A percentile compares a stretch with the other conserved stretches of the same genome.
These are phyloP conservation scores for Phytophthora niederhauseri DNA, from an alignment of 352 stramenopile species.

Conservation along the genomic window DNA sequence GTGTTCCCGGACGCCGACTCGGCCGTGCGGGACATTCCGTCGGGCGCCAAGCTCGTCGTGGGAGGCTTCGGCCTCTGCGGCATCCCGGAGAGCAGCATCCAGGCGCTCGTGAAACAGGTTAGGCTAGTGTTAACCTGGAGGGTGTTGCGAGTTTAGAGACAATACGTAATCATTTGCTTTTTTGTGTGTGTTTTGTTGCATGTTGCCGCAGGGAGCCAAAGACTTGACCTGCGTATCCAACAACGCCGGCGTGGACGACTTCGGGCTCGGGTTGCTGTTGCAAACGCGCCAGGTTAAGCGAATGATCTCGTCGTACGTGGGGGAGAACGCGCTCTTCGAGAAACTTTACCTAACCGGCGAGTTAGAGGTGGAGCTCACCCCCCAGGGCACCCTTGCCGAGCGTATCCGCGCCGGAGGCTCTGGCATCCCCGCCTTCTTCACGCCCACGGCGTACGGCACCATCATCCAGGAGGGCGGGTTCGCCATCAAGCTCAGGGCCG, in stretches of 20 bases:
- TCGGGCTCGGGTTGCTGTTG: constrained; percentile 93
- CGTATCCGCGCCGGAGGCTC: constrained; percentile 92
- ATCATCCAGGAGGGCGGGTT: constrained; percentile 91
- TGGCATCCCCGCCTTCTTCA: constrained; percentile 97
- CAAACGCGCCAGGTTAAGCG: constrained; percentile 94
- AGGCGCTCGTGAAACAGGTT: constrained; percentile 80
- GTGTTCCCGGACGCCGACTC: constrained; percentile 69
- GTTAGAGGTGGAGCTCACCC: constrained; percentile 97
- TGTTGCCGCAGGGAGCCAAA: constrained; percentile 79
- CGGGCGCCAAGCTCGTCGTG: constrained; percentile 80
- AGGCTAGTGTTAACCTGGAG: background rate
- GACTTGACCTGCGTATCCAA: constrained; percentile 93
- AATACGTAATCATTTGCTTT: background rate
- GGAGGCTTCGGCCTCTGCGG: constrained; percentile 93
- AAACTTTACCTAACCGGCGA: constrained; percentile 92
- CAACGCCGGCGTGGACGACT: constrained; percentile 95
- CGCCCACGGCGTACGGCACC: constrained; percentile 93
- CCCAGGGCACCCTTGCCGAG: constrained; percentile 95
- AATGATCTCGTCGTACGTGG: constrained; percentile 97
- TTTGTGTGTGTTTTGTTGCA: too few relatives aligned
- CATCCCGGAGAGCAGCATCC: constrained; percentile 93
- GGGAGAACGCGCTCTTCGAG: constrained; percentile 96
- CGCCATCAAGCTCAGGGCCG: constrained; percentile 73
- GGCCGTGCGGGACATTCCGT: constrained; percentile 79
- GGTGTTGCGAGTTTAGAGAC: background rate